Base-by-base conservation (phyloP, 2,329 filamentous ascomycete genomes). In the Colletotrichum ledebouriae region DNA sequence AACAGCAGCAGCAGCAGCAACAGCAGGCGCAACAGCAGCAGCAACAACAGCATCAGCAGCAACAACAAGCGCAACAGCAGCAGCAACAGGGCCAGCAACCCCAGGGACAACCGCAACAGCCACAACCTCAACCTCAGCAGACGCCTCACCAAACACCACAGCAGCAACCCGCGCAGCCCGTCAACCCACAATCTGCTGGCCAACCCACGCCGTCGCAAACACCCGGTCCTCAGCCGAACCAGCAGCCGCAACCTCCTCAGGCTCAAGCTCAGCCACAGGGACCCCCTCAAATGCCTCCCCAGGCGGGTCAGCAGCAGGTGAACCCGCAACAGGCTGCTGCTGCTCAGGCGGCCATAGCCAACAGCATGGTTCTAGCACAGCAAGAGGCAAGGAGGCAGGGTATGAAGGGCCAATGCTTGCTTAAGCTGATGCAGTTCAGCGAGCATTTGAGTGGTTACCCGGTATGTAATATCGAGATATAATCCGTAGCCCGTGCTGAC, bases 361-460 rank as follows among this genome's bases (percentile, higher is more conserved):
- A 72, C 76, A 81, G 44, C 77, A 67, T 75, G 50, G 68, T 57
- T 42, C 15, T 71, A 20, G 63, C 68, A 3, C 59, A 63, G 59
- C 84, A 85, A 60, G 84, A 86, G 71, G 59, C 84, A 86, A 83
- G 83, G 70, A 81, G 81, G 59, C 84, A 83, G 55, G 79, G 79
- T 46, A 82, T 87, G 77, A 89, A 87, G 74, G 83, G 86, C 3
- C 83, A 87, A 64, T 90, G 86, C 70, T 73, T 90, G 44, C 76
- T 91, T 64, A 88, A 85, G 74, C 77, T 91, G 49, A 84, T 88
- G 79, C 86, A 87, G 70, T 91, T 91, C 75, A 80, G 87, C 79
- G 89, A 90, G 78, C 83, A 87, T 70, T 76, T 92, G 10, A 89
- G 87, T 71, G 84, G 82, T 37, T 90, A 85, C 72, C 82, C 83